Evolutionary conservation across 495 filamentous ascomycete genomes (phyloP), one percentile per base, ranked within the genome.

Genomic region (Hypoxylon intermedium): DNA sequence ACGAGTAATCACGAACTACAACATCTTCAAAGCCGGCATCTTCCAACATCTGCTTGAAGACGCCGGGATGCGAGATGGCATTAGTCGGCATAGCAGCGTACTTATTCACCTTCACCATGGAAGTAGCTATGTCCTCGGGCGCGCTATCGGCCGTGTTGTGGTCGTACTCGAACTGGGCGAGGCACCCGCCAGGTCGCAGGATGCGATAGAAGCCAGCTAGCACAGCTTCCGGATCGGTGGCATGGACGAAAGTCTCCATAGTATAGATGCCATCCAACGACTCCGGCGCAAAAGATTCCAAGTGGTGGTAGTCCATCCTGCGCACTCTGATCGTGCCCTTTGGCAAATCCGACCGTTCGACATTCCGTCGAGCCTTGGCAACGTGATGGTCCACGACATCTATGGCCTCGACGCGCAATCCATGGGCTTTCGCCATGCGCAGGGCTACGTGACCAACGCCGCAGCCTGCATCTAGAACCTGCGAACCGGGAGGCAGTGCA

Each of bases 161-260:
- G 62, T 84, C 82, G 43, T 83, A 82, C 65, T 85, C 82, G 64
- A 82, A 75, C 9, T 82, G 55, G 2, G 71, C 78, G 12, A 85
- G 26, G 0, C 63, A 60, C 2, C 81, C 81, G 5, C 81, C 82
- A 1, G 82, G 83, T 45, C 71, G 68, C 5, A 85, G 61, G 0
- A 85, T 44, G 21, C 79, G 77, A 63, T 72, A 74, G 64, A 85
- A 85, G 33, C 78, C 73, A 7, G 58, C 46, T 20, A 84, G 56
- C 1, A 77, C 82, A 9, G 70, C 73, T 48, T 74, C 60, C 5
- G 77, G 77, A 16, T 85, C 76, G 1, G 75, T 82, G 5, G 83
- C 80, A 58, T 86, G 82, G 4, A 84, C 81, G 20, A 85, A 75
- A 0, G 82, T 85, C 60, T 86, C 83, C 74, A 84, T 83, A 1